phyloP scores from a whole-genome alignment of 331 rosid species.

The Quercus lobata region DNA sequence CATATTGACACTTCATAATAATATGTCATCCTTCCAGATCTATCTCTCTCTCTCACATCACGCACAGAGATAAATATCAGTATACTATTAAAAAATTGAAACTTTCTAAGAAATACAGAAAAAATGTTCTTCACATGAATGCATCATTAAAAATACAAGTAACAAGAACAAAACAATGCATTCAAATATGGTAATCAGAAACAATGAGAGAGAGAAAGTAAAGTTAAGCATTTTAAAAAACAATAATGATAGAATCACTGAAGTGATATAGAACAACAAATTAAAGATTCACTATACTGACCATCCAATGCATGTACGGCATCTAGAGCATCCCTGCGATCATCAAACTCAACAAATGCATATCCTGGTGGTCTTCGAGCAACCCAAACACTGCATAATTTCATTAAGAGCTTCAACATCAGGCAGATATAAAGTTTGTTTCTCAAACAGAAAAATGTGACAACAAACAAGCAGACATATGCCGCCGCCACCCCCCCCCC shows the following conservation, averaged over 20 bases:
- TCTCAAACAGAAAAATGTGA: background rate
- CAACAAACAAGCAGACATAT: background rate
- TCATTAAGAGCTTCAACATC: background rate
- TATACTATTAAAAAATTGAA: background rate
- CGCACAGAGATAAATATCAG: no score
- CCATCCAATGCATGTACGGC: slow-evolving; percentile 91
- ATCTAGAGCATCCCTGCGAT: slow-evolving; percentile 94
- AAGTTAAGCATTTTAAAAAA: background rate
- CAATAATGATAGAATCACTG: background rate
- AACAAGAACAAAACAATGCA: no score
- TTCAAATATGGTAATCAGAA: no score
- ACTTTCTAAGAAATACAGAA: background rate
- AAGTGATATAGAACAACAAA: background rate
- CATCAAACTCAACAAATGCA: slow-evolving; percentile 93
- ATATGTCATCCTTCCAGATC: no score
- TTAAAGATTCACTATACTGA: slow-evolving; percentile 23
- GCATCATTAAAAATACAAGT: background rate
- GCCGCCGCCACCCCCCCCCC: no score
- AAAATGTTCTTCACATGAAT: background rate
- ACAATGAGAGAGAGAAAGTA: no score
- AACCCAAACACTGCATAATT: slow-evolving; percentile 80
- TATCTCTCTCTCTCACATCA: no score
- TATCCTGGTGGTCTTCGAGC: slow-evolving; percentile 98
- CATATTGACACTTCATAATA: no score
- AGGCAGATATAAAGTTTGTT: background rate